These are phyloP conservation scores for Salix purpurea DNA, from an alignment of 345 rosid genomes.

Conservation along the genomic window DNA sequence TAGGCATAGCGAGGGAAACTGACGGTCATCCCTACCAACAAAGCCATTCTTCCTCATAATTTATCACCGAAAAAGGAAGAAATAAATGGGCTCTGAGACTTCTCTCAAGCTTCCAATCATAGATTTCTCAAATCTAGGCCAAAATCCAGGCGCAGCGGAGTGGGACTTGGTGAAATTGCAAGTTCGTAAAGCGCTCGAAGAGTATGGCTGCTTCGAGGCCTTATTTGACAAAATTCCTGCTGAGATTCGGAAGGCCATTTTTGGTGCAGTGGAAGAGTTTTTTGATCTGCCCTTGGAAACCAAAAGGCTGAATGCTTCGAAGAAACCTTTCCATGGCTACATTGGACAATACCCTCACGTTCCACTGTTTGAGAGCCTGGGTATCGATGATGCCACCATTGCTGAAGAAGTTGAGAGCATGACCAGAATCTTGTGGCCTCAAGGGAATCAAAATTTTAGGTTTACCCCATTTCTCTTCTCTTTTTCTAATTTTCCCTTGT, in stretches of 20 bases:
- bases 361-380: constrained; percentile 38
- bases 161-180: constrained; percentile 22
- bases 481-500: background rate
- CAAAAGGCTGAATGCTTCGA: constrained; percentile 24
- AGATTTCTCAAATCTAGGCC: constrained; percentile 20
- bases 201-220: constrained; percentile 43
- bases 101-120: constrained; percentile 23
- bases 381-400: constrained; percentile 26
- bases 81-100: constrained; percentile 29
- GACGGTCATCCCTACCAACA: background rate
- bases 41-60: too few species aligned
- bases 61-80: background rate
- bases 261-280: constrained; percentile 21
- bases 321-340: constrained; percentile 42
- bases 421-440: constrained; percentile 35
- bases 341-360: constrained; percentile 23
- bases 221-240: constrained; percentile 17
- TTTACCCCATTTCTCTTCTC: background rate
- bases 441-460: constrained; percentile 36
- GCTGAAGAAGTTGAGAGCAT: constrained; percentile 7
- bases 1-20: background rate
- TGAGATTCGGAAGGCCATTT: constrained; percentile 10
- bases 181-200: constrained; percentile 30
- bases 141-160: constrained; percentile 18
- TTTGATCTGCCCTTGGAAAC: constrained; percentile 31